These are phyloP conservation scores for Rutstroemia sp. DNA, from an alignment of 2,329 filamentous ascomycete genomes.

Conservation along the genomic window DNA sequence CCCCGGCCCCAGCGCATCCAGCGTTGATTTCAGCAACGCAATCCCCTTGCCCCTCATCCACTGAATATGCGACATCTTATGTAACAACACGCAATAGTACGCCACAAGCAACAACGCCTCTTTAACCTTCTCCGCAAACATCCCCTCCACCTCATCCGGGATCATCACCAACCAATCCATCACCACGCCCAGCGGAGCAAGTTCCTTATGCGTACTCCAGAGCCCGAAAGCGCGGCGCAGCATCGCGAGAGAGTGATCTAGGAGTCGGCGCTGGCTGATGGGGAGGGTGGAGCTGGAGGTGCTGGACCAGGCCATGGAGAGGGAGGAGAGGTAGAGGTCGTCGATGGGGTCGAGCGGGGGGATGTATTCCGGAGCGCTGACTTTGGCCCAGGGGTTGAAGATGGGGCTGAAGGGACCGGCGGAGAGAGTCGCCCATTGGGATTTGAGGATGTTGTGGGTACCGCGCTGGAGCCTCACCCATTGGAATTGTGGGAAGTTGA, in stretches of 20 bases:
- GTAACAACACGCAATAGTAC: constrained; percentile 34
- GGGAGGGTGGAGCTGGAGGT: background rate
- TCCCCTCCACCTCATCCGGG: constrained; percentile 27
- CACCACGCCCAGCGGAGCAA: constrained; percentile 18
- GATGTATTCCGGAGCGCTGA: constrained; percentile 12
- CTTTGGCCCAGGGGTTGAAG: constrained; percentile 17
- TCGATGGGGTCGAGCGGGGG: constrained; percentile 14
- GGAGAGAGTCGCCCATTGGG: constrained; percentile 15
- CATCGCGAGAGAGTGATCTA: constrained; percentile 11
- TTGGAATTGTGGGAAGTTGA: constrained; percentile 19
- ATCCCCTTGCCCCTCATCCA: constrained; percentile 37
- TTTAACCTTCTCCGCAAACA: constrained; percentile 30
- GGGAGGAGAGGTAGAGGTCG: constrained; percentile 11
- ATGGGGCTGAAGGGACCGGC: constrained; percentile 22
- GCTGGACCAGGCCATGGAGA: constrained; percentile 16
- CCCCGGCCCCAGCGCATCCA: constrained; percentile 16
- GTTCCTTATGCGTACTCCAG: constrained; percentile 18
- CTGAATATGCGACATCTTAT: constrained; percentile 32
- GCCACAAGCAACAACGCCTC: constrained; percentile 32
- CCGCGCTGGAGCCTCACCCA: constrained; percentile 30
- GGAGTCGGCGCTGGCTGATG: constrained; percentile 4
- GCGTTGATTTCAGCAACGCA: constrained; percentile 32
- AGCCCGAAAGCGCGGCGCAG: constrained; percentile 19
- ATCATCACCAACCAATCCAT: constrained; percentile 33
- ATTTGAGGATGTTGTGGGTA: constrained; percentile 19